phyloP scores from a whole-genome alignment of 1,284 basidiomycete species.

The Pseudozyma thailandica region DNA sequence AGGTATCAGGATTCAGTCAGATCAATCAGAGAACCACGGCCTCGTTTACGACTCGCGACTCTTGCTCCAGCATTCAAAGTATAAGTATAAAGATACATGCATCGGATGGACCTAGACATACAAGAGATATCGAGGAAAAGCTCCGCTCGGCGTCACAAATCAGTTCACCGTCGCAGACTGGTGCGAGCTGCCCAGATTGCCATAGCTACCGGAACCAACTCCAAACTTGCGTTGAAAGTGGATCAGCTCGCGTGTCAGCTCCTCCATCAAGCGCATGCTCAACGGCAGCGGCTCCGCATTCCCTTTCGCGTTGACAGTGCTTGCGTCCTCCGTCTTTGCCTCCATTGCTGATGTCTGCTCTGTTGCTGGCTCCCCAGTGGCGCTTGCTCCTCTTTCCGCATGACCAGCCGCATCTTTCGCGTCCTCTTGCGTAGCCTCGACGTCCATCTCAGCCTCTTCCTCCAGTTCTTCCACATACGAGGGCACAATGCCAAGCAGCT shows the following conservation, averaged over 20 bases:
- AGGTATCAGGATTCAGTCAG: too few relatives aligned
- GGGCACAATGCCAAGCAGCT: conserved; percentile 73
- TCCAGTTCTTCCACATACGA: conserved; percentile 58
- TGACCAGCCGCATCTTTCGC: neutral
- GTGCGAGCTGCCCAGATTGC: conserved; percentile 27
- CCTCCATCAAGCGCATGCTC: conserved; percentile 65
- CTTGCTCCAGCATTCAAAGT: too few relatives aligned
- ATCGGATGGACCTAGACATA: too few relatives aligned
- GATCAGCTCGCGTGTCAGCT: conserved; percentile 63
- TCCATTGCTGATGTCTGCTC: conserved; percentile 74
- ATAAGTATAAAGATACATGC: too few relatives aligned
- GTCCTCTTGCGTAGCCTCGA: conserved; percentile 71
- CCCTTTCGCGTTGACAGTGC: neutral
- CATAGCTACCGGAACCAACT: conserved; percentile 31
- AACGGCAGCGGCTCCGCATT: conserved; percentile 34
- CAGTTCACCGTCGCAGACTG: conserved; percentile 32
- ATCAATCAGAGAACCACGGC: too few relatives aligned
- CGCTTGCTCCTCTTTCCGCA: neutral
- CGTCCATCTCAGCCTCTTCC: conserved; percentile 77
- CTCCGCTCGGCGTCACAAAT: neutral
- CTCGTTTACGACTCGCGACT: too few relatives aligned
- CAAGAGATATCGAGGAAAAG: too few relatives aligned
- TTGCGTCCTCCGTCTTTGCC: conserved; percentile 35
- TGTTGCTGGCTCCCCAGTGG: neutral
- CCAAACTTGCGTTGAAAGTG: conserved; percentile 62